Conservation (phyloP, 2,329 filamentous ascomycete species). For the Elsinoe arachidis region DNA sequence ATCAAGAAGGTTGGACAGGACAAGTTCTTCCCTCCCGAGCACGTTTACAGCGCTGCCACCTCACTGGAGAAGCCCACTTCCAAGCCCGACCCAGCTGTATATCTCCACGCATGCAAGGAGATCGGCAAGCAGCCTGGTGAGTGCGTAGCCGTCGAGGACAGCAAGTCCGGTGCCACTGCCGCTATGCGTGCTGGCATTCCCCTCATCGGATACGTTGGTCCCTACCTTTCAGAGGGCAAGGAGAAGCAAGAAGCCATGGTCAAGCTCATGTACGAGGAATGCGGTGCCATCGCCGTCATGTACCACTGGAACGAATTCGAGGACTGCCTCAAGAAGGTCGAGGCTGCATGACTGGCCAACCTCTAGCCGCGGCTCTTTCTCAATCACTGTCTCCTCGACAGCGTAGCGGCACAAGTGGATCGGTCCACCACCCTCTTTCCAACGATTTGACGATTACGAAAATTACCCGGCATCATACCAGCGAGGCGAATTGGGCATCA, state of each 20-base stretch:
- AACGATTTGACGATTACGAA: constrained; percentile 8
- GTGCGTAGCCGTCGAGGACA: constrained; percentile 78
- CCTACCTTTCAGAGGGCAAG: constrained; percentile 63
- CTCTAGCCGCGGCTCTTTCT: not conserved
- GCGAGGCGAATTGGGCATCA: constrained; percentile 4
- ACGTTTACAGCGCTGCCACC: constrained; percentile 74
- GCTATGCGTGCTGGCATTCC: constrained; percentile 70
- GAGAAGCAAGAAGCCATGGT: constrained; percentile 44
- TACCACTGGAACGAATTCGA: constrained; percentile 46
- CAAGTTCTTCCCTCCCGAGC: constrained; percentile 67
- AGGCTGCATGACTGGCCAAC: constrained; percentile 24
- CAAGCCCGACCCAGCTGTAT: constrained; percentile 87
- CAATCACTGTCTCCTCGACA: not conserved
- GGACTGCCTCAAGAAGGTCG: constrained; percentile 41
- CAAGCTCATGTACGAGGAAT: constrained; percentile 40
- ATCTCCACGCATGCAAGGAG: constrained; percentile 65
- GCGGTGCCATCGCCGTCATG: constrained; percentile 41
- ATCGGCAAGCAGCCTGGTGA: constrained; percentile 63
- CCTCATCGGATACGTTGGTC: constrained; percentile 77
- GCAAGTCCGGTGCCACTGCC: constrained; percentile 73
- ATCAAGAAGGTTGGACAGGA: constrained; percentile 71
- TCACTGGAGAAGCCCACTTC: constrained; percentile 70
- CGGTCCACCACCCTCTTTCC: not conserved
- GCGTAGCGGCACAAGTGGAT: not conserved
- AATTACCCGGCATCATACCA: not conserved